Conservation (phyloP, 2,329 filamentous ascomycete genomes). For the Diaporthe longicolla region DNA sequence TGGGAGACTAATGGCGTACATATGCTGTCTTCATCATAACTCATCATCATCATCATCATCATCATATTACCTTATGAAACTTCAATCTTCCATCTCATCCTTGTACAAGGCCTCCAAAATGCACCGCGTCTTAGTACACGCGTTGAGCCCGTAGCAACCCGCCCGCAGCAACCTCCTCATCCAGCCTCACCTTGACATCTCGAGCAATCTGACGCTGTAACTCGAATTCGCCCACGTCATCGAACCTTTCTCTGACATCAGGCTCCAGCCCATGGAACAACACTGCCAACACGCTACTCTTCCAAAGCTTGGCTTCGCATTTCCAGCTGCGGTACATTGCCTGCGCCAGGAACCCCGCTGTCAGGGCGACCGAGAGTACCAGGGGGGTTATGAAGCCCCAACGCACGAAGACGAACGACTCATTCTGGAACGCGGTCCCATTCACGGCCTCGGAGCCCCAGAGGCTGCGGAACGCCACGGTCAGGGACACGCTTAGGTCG, state of each 20-base stretch:
- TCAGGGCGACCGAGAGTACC: conserved; percentile 49
- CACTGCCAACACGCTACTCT: conserved; percentile 54
- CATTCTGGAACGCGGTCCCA: conserved; percentile 48
- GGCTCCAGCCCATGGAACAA: conserved; percentile 54
- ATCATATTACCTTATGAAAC: neutral
- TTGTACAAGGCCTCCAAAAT: neutral
- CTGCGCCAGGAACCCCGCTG: conserved; percentile 50
- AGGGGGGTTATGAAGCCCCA: conserved; percentile 54
- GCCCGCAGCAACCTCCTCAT: conserved; percentile 40
- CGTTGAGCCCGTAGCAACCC: conserved; percentile 23
- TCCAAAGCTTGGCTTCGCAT: conserved; percentile 50
- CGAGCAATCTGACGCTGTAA: conserved; percentile 48
- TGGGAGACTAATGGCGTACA: too few species aligned
- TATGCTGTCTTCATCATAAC: neutral
- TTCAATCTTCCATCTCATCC: neutral
- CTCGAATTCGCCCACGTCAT: conserved; percentile 42
- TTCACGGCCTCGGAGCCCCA: conserved; percentile 47
- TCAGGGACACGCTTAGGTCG: conserved; percentile 54
- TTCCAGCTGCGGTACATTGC: conserved; percentile 48
- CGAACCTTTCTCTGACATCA: conserved; percentile 46
- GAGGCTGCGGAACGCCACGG: conserved; percentile 52
- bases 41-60: neutral
- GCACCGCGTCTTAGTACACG: neutral
- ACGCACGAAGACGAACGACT: conserved; percentile 53
- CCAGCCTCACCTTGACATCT: conserved; percentile 48